Conservation (phyloP, 768 basidiomycete species). For the Phaffia tasmanica region DNA sequence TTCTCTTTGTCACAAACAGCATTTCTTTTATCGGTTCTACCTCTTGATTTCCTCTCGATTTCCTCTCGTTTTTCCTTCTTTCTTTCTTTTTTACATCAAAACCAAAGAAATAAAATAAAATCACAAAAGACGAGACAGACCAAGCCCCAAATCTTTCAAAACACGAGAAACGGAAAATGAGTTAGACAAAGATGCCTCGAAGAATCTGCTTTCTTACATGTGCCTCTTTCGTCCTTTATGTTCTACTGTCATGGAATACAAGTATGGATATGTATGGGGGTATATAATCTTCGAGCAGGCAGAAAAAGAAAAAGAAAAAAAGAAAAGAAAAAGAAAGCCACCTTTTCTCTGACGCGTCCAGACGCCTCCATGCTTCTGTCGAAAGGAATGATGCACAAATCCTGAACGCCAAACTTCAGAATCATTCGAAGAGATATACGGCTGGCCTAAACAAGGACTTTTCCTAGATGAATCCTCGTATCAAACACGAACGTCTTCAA, state of each 20-base stretch:
- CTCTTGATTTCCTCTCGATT: slow-evolving; percentile 11
- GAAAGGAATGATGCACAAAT: too few species aligned
- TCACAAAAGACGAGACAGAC: not conserved
- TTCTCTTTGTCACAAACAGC: slow-evolving; percentile 58
- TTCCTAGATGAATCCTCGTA: slow-evolving; percentile 67
- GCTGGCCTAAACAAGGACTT: slow-evolving; percentile 37
- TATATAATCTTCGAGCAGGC: too few species aligned
- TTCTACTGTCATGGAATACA: too few species aligned
- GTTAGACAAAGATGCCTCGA: not conserved
- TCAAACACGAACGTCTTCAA: slow-evolving; percentile 85
- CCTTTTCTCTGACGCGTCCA: too few species aligned
- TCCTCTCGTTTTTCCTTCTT: not conserved
- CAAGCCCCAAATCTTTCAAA: not conserved
- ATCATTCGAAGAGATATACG: not conserved
- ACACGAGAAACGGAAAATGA: not conserved
- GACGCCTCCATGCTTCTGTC: too few species aligned
- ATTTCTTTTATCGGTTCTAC: slow-evolving; percentile 3
- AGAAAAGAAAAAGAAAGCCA: too few species aligned
- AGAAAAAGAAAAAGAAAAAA: too few species aligned
- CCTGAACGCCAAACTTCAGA: too few species aligned
- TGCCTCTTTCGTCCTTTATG: too few species aligned
- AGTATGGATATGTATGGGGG: too few species aligned
- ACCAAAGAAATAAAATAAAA: not conserved
- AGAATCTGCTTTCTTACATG: too few species aligned
- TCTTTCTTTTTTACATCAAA: not conserved